These are phyloP conservation scores for Cucumis variabilis DNA, from an alignment of 331 rosid species.

Conservation along the genomic window DNA sequence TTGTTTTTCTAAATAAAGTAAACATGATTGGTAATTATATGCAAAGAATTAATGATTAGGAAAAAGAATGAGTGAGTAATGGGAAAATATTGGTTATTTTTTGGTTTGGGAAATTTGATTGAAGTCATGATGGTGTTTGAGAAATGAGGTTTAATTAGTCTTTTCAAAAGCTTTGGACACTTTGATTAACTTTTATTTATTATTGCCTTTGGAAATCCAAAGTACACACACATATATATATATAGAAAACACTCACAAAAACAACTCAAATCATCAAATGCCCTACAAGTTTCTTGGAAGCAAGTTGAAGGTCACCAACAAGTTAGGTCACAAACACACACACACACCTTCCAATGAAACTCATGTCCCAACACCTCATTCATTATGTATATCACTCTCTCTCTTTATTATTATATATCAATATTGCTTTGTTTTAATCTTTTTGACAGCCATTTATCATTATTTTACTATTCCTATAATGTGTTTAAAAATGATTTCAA, in stretches of 20 bases:
- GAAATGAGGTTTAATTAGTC: not conserved
- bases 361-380: not conserved
- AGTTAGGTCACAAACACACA: not conserved
- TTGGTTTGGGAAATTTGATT: not conserved
- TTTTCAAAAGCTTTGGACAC: not conserved
- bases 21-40: slow-evolving; percentile 4
- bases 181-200: not conserved
- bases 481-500: too few species aligned
- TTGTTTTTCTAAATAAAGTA: not conserved
- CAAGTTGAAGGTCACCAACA: slow-evolving; percentile 18
- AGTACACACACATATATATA: not conserved
- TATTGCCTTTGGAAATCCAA: not conserved
- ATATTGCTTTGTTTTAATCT: not conserved
- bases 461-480: too few species aligned
- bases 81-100: not conserved
- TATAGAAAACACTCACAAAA: not conserved
- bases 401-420: not conserved
- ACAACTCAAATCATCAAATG: slow-evolving; percentile 14
- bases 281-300: slow-evolving; percentile 21
- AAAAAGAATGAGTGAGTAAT: not conserved
- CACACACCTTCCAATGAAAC: not conserved
- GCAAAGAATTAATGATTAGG: not conserved
- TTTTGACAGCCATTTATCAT: not conserved
- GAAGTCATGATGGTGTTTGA: slow-evolving; percentile 14
- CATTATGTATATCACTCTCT: not conserved